Evolutionary conservation across 768 basidiomycete species (phyloP).

Genomic region (Psilocybe subaeruginosa): DNA sequence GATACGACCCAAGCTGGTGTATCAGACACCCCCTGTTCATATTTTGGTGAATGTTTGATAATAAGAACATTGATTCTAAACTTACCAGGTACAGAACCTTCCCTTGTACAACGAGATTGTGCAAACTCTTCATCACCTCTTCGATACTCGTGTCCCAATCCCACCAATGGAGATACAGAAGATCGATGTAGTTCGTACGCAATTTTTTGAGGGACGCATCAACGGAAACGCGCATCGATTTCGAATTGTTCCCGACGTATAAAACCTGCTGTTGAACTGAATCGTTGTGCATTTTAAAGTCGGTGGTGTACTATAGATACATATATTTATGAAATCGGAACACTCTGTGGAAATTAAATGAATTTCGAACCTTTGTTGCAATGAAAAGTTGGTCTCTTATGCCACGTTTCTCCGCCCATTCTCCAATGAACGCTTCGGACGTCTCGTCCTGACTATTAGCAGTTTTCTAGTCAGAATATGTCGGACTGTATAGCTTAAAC

Average conservation of each 20-base stretch:
- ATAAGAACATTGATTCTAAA: neutral
- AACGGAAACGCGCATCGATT: slow-evolving; percentile 44
- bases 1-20: slow-evolving; percentile 54
- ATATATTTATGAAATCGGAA: neutral
- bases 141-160: slow-evolving; percentile 54
- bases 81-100: slow-evolving; percentile 51
- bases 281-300: slow-evolving; percentile 30
- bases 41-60: too few relatives aligned
- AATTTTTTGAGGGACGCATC: slow-evolving; percentile 47
- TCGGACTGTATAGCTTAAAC: neutral
- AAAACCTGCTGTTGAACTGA: slow-evolving; percentile 32
- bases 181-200: slow-evolving; percentile 45
- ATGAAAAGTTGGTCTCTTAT: slow-evolving; percentile 54
- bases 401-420: slow-evolving; percentile 51
- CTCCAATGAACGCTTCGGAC: slow-evolving; percentile 56
- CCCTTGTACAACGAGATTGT: slow-evolving; percentile 50
- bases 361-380: slow-evolving; percentile 41
- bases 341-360: neutral
- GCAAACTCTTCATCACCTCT: slow-evolving; percentile 58
- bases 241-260: slow-evolving; percentile 52
- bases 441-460: slow-evolving; percentile 49
- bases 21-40: slow-evolving; percentile 40
- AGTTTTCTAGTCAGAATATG: neutral
- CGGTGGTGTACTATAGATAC: slow-evolving; percentile 29
- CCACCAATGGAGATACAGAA: slow-evolving; percentile 52